Conservation (phyloP, 2,329 filamentous ascomycete genomes). For the Ceratocystiopsis sp. region DNA sequence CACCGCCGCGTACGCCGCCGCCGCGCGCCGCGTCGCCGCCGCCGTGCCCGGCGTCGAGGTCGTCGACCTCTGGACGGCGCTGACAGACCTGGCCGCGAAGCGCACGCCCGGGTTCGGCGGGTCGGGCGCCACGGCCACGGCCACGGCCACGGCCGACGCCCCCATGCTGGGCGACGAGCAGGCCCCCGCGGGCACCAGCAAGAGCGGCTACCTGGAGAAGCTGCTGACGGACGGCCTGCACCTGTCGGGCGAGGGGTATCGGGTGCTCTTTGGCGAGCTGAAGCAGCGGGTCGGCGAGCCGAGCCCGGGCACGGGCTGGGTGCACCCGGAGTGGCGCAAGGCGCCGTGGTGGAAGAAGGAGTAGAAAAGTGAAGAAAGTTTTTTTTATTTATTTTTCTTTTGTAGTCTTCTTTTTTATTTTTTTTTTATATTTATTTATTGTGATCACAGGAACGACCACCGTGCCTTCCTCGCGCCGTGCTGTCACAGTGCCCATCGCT, state of each 20-base stretch:
- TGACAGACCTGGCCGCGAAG: constrained; percentile 53
- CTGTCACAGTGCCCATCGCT: too few relatives aligned
- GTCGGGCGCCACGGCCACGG: too few relatives aligned
- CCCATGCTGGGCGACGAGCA: constrained; percentile 32
- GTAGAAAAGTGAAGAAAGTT: background rate
- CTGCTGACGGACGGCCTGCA: constrained; percentile 43
- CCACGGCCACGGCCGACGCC: constrained; percentile 23
- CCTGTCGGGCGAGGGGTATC: constrained; percentile 35
- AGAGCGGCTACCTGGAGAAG: constrained; percentile 31
- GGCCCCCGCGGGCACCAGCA: constrained; percentile 18
- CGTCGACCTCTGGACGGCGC: constrained; percentile 62
- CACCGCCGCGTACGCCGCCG: constrained; percentile 39
- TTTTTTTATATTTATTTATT: background rate
- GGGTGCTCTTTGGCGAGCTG: constrained; percentile 31
- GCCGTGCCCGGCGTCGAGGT: constrained; percentile 49
- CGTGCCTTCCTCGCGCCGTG: too few relatives aligned
- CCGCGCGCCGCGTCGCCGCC: constrained; percentile 49
- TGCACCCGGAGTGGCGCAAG: constrained; percentile 30
- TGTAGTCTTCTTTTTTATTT: background rate
- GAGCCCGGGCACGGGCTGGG: constrained; percentile 18
- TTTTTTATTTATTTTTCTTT: background rate
- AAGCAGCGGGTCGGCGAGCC: constrained; percentile 30
- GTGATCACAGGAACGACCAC: too few relatives aligned
- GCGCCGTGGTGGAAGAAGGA: constrained; percentile 12
- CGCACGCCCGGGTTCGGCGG: constrained; percentile 35